Evolutionary conservation across 305 asterid genomes (phyloP).

Genomic region (Fraxinus angustifolia): DNA sequence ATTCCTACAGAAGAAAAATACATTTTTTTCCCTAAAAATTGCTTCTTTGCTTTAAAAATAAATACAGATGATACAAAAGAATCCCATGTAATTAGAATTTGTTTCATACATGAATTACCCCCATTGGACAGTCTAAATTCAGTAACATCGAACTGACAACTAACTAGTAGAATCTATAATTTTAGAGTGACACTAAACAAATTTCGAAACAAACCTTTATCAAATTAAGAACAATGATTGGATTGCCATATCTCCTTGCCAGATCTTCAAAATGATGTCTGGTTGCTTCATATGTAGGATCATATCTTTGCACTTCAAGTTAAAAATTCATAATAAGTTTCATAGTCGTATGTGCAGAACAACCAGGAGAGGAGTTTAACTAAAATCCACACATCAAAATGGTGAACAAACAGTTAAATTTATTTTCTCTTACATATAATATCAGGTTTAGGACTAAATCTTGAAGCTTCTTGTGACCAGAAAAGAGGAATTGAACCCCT

Average conservation of each 20-base stretch:
- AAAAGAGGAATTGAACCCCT: constrained; percentile 99
- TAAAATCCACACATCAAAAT: neutral
- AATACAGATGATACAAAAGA: neutral
- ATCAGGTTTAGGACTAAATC: constrained; percentile 99
- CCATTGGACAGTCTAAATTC: neutral
- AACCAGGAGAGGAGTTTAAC: constrained; percentile 12
- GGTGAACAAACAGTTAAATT: constrained; percentile 15
- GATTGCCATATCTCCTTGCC: constrained; percentile 89
- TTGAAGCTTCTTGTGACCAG: constrained; percentile 99
- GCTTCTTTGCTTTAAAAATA: neutral
- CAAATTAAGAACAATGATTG: constrained; percentile 89
- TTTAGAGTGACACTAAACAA: neutral
- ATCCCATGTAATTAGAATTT: neutral
- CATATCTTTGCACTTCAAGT: constrained; percentile 90
- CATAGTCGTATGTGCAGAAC: constrained; percentile 19
- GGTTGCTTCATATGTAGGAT: constrained; percentile 98
- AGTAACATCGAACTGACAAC: neutral
- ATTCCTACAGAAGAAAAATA: neutral
- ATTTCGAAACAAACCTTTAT: constrained; percentile 64
- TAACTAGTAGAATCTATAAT: neutral
- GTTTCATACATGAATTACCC: neutral
- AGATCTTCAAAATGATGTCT: constrained; percentile 85
- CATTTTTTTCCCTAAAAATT: neutral
- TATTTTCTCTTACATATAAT: constrained; percentile 65
- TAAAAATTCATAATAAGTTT: constrained; percentile 20